A percentile compares a stretch with the other conserved stretches of the same genome.
Conservation (phyloP, 2,329 filamentous ascomycete species). For the Graphilbum ipis-grandicollis region DNA sequence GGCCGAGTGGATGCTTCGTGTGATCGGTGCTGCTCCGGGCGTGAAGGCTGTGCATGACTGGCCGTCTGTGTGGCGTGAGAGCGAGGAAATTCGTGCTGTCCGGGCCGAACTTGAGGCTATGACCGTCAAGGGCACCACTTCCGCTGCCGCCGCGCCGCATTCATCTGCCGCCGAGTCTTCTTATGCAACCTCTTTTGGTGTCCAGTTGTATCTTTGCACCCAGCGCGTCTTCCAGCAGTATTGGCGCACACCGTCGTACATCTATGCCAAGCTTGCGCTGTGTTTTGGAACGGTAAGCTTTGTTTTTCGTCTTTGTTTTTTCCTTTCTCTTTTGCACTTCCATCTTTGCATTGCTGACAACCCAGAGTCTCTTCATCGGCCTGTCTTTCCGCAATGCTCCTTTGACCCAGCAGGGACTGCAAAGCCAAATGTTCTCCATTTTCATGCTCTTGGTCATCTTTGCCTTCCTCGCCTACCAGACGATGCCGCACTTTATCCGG, state of each 20-base stretch:
- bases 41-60: slow-evolving; percentile 45
- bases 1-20: slow-evolving; percentile 62
- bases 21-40: slow-evolving; percentile 46
- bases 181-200: slow-evolving; percentile 49
- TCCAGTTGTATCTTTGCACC: slow-evolving; percentile 43
- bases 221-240: slow-evolving; percentile 58
- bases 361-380: slow-evolving; percentile 43
- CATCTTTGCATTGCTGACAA: too few species aligned
- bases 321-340: too few species aligned
- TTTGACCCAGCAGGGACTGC: slow-evolving; percentile 41
- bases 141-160: background rate
- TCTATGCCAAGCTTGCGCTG: slow-evolving; percentile 51
- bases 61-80: slow-evolving; percentile 26
- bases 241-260: slow-evolving; percentile 61
- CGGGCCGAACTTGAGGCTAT: slow-evolving; percentile 29
- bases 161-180: slow-evolving; percentile 29
- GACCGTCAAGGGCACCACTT: background rate
- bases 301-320: background rate
- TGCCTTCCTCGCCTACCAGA: slow-evolving; percentile 38
- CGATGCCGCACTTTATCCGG: slow-evolving; percentile 49
- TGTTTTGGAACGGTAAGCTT: slow-evolving; percentile 14
- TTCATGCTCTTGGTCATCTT: slow-evolving; percentile 46
- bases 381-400: slow-evolving; percentile 43
- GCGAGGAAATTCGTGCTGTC: slow-evolving; percentile 50
- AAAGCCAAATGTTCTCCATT: slow-evolving; percentile 44